phyloP scores from a whole-genome alignment of 371 early-diverging fungal species.

The Mortierella sp. region DNA sequence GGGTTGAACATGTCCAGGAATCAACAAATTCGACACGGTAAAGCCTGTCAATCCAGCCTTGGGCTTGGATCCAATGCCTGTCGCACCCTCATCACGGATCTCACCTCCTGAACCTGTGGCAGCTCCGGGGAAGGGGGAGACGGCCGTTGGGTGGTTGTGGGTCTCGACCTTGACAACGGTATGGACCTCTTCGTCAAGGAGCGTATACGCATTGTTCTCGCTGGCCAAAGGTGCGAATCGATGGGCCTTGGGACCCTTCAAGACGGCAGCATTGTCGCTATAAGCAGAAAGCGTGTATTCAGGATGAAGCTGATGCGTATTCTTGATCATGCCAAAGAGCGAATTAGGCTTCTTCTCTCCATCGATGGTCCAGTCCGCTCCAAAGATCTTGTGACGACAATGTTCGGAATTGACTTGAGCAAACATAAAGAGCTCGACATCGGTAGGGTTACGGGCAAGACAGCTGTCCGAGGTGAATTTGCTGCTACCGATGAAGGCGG shows the following conservation, averaged over 20 bases:
- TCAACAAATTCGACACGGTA: conserved; percentile 90
- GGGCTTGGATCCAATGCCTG: conserved; percentile 94
- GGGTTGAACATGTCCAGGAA: conserved; percentile 90
- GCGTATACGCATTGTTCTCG: conserved; percentile 59
- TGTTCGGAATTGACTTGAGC: conserved; percentile 99
- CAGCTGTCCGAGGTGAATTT: conserved; percentile 54
- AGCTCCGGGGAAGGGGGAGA: conserved; percentile 97
- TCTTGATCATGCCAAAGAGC: conserved; percentile 93
- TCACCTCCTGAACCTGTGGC: conserved; percentile 96
- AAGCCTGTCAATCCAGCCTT: conserved; percentile 96
- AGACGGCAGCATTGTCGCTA: conserved; percentile 96
- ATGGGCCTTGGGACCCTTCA: conserved; percentile 81
- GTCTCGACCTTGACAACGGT: conserved; percentile 97
- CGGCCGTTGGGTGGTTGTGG: conserved; percentile 98
- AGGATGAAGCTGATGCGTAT: conserved; percentile 88
- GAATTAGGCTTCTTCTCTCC: conserved; percentile 80
- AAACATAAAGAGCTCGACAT: conserved; percentile 99
- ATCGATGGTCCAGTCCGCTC: conserved; percentile 96
- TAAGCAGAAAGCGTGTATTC: conserved; percentile 92
- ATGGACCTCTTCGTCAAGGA: conserved; percentile 74
- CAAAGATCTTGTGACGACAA: conserved; percentile 98
- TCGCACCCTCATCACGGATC: conserved; percentile 98
- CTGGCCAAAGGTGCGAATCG: conserved; percentile 73
- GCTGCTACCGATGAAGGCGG: conserved; percentile 78
- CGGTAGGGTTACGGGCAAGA: conserved; percentile 91